Base-by-base conservation (phyloP, 257 asterid genomes). In the Plantago major region DNA sequence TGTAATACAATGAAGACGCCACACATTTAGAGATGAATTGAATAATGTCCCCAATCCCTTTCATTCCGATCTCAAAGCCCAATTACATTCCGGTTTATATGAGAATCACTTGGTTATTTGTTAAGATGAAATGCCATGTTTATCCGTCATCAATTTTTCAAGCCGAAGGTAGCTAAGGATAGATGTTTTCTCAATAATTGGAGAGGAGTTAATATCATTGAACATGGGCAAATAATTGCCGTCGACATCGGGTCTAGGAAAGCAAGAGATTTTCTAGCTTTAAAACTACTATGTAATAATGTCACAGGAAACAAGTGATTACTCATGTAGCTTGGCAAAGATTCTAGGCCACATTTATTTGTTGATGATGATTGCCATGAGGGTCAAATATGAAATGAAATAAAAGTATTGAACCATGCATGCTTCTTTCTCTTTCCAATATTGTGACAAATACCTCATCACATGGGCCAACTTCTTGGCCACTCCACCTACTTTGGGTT, bases 261-360 rank as follows among this genome's bases (percentile, higher is more conserved):
- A 61, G 10, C 50, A 15, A 30, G 44, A 62, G 47, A 52, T 9
- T 48, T 38, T 26, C 4, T 13, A 14, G 50, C 12, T 19, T 62
- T 5, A 10, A 45, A 62, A 65, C 15, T 37, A 68, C 6, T 33
- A 33, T 33, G 40, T 33, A 33, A 33, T 33, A 56, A 38, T 52
- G 47, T 19, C 30, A 53, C 58, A 42, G 9, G 45, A 50, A 62
- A 47, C 26, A 22, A 22, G 8, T 33, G 40, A 33, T 33, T 30
- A 22, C 26, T 22, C 26, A 22, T 63, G 44, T 46, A 22, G 40
- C 14, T 53, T 26, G 38, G 33, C 22, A 63, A 64, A 71, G 67
- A 38, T 60, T 72, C 72, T 67, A 4, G 40, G 7, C 40, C 40
- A 33, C 40, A 22, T 33, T 33, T 33, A 33, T 4, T 33, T 4